Percentiles rank a stretch among this genome's conserved stretches.
These are phyloP conservation scores for Yamadazyma songkhlaensis DNA, from an alignment of 1,139 yeast genomes.

Conservation along the genomic window DNA sequence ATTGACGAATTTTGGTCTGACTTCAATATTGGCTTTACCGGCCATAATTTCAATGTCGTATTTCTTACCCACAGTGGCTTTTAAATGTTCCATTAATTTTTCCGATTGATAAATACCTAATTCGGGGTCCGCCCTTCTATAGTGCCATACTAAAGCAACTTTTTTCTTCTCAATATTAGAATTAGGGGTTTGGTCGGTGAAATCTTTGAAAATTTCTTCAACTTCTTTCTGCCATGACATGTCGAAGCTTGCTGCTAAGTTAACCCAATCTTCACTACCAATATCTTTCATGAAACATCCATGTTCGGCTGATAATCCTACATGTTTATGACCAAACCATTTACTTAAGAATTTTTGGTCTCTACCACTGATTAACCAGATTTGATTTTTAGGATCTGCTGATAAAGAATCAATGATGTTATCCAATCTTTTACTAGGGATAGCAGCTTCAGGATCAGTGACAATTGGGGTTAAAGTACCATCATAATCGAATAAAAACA, in stretches of 20 bases:
- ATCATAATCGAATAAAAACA: conserved; percentile 92
- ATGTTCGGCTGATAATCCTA: conserved; percentile 94
- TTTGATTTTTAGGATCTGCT: conserved; percentile 76
- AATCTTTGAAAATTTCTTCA: conserved; percentile 65
- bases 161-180: conserved; percentile 82
- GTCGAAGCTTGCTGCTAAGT: conserved; percentile 77
- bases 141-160: conserved; percentile 98
- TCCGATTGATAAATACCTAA: conserved; percentile 85
- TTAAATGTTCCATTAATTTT: conserved; percentile 64
- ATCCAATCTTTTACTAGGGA: conserved; percentile 76
- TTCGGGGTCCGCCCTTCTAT: conserved; percentile 91
- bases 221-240: conserved; percentile 94
- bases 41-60: conserved; percentile 96
- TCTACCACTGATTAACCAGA: conserved; percentile 96
- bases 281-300: conserved; percentile 89
- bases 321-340: conserved; percentile 73
- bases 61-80: conserved; percentile 55
- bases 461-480: conserved; percentile 97
- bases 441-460: conserved; percentile 96
- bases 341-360: conserved; percentile 86
- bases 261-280: conserved; percentile 67
- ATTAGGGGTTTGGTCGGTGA: conserved; percentile 89
- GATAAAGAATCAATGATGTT: conserved; percentile 58
- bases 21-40: conserved; percentile 90
- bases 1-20: conserved; percentile 88